These are phyloP conservation scores for Saturnispora besseyi DNA, from an alignment of 805 yeast species.

Conservation along the genomic window DNA sequence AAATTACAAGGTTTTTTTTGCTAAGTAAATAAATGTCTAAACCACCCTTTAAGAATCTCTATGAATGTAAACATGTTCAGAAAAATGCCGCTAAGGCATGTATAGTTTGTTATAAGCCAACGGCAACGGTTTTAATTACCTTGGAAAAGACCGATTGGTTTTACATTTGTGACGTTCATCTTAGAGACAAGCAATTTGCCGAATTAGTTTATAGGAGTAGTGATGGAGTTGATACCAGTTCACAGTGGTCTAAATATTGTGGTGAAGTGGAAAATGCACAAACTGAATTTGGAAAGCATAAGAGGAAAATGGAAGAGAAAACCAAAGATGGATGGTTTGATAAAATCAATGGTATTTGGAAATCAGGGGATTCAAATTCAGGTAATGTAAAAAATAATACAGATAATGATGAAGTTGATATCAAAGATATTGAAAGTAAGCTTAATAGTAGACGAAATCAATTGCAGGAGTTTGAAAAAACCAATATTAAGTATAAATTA, in stretches of 20 bases:
- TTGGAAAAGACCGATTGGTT: constrained; percentile 40
- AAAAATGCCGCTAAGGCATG: constrained; percentile 37
- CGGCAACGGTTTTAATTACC: constrained; percentile 37
- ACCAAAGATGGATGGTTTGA: constrained; percentile 6
- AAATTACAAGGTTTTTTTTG: neutral
- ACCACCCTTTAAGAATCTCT: constrained; percentile 26
- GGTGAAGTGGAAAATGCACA: constrained; percentile 20
- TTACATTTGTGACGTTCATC: constrained; percentile 41
- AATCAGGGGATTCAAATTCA: neutral
- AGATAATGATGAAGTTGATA: constrained; percentile 3
- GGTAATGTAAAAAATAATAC: neutral
- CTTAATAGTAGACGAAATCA: constrained; percentile 2
- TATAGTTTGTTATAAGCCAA: constrained; percentile 41
- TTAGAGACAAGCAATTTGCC: constrained; percentile 38
- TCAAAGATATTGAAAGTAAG: constrained; percentile 8
- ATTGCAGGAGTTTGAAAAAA: constrained; percentile 19
- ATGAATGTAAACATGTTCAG: constrained; percentile 35
- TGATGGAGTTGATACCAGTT: constrained; percentile 12
- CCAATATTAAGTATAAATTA: constrained; percentile 33
- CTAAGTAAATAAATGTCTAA: neutral
- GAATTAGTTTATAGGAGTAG: constrained; percentile 28
- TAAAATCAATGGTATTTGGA: constrained; percentile 1
- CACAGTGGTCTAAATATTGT: constrained; percentile 18
- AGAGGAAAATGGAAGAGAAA: constrained; percentile 15
- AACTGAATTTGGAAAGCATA: constrained; percentile 31